phyloP scores from a whole-genome alignment of 805 yeast genomes.

The Sugiyamaella qingdaonensis region DNA sequence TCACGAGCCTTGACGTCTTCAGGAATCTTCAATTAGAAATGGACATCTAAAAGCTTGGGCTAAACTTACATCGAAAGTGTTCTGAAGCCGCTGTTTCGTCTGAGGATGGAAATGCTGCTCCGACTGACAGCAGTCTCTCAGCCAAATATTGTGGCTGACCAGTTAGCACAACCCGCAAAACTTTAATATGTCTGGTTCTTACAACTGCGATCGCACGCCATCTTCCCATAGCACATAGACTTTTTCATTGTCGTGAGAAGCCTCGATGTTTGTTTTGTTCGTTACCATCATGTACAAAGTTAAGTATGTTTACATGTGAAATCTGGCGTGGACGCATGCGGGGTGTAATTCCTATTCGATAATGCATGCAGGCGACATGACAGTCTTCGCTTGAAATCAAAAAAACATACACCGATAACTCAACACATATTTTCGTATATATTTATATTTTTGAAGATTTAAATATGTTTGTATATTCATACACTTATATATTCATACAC shows the following conservation, averaged over 20 bases:
- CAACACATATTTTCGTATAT: too few relatives aligned
- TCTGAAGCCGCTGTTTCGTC: slow-evolving; percentile 57
- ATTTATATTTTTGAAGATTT: too few relatives aligned
- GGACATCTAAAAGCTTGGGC: background rate
- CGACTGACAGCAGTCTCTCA: slow-evolving; percentile 63
- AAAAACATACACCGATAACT: too few relatives aligned
- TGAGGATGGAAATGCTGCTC: slow-evolving; percentile 47
- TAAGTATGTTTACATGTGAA: background rate
- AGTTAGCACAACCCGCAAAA: background rate
- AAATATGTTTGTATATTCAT: too few relatives aligned
- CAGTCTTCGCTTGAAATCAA: too few relatives aligned
- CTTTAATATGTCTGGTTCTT: slow-evolving; percentile 3
- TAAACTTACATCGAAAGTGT: slow-evolving; percentile 46
- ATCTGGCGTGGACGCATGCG: too few relatives aligned
- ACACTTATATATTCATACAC: too few relatives aligned
- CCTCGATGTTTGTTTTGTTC: background rate
- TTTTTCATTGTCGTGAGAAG: slow-evolving; percentile 19
- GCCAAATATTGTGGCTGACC: slow-evolving; percentile 51
- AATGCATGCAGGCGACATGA: background rate
- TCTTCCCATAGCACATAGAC: slow-evolving; percentile 28
- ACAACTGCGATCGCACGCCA: slow-evolving; percentile 28
- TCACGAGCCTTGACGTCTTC: slow-evolving; percentile 28
- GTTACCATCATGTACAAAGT: background rate
- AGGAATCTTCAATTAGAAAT: slow-evolving; percentile 27
- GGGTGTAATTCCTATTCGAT: background rate